Conservation (phyloP, 768 basidiomycete species). For the Boletus patriciae region DNA sequence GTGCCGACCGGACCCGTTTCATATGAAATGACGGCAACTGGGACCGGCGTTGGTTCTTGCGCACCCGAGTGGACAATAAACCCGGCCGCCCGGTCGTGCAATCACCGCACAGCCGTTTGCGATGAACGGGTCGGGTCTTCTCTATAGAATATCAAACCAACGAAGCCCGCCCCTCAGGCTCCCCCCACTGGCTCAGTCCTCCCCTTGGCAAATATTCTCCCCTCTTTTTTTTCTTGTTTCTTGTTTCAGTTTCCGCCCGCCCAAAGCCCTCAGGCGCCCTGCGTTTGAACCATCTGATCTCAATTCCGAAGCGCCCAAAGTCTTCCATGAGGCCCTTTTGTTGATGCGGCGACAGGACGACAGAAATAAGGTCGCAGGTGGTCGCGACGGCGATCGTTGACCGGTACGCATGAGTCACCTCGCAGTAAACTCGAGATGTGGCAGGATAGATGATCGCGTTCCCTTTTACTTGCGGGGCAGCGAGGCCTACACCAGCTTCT, state of each 20-base stretch:
- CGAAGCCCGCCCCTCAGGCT: not conserved
- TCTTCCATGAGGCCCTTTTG: not conserved
- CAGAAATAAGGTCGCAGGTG: not conserved
- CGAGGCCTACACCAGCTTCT: not conserved
- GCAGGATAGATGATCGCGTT: not conserved
- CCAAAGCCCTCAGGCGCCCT: not conserved
- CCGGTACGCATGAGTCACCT: not conserved
- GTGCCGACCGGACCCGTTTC: conserved; percentile 15
- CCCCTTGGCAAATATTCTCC: too few species aligned
- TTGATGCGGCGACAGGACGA: conserved; percentile 1
- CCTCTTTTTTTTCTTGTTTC: not conserved
- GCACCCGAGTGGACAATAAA: not conserved
- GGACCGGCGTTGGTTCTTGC: not conserved
- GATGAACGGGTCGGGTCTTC: not conserved
- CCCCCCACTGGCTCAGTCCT: not conserved
- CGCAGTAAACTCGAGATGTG: not conserved
- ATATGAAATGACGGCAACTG: conserved; percentile 10
- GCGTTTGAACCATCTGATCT: not conserved
- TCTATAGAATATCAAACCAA: not conserved
- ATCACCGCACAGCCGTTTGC: not conserved
- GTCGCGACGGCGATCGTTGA: not conserved
- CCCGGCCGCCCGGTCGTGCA: not conserved
- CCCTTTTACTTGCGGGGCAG: not conserved
- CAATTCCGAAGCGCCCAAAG: not conserved
- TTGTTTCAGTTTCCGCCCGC: not conserved